Evolutionary conservation across 2,329 filamentous ascomycete species (phyloP).

Genomic region (Monosporascus sp.): DNA sequence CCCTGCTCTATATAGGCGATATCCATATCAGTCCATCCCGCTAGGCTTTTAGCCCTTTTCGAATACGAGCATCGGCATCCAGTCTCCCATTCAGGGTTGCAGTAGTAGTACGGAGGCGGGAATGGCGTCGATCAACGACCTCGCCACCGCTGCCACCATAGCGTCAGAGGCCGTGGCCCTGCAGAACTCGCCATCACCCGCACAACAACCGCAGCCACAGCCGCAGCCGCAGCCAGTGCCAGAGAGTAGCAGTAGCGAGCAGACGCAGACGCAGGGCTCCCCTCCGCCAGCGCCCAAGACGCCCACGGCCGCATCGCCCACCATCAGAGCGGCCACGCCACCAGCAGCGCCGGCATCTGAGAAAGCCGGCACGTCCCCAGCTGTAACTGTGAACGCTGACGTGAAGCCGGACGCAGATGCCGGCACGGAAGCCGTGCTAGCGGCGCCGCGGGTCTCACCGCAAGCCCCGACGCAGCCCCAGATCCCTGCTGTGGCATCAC

Average conservation of each 20-base stretch:
- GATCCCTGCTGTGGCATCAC: conserved; percentile 14
- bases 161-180: conserved; percentile 30
- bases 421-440: conserved; percentile 16
- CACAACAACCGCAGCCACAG: conserved; percentile 3
- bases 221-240: conserved; percentile 1
- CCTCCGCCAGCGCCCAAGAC: not conserved
- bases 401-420: conserved; percentile 1
- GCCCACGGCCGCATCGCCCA: not conserved
- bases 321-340: too few relatives aligned
- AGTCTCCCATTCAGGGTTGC: not conserved
- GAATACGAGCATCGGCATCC: too few relatives aligned
- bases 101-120: not conserved
- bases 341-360: too few relatives aligned
- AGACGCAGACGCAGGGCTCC: not conserved
- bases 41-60: too few relatives aligned
- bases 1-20: too few relatives aligned
- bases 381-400: too few relatives aligned
- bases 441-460: conserved; percentile 22
- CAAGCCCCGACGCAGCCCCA: conserved; percentile 19
- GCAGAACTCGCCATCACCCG: conserved; percentile 8
- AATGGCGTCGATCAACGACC: conserved; percentile 46
- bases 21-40: too few relatives aligned
- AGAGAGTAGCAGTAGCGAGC: not conserved
- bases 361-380: too few relatives aligned
- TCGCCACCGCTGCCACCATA: conserved; percentile 43